A percentile compares a stretch with the other conserved stretches of the same genome.
These are phyloP conservation scores for Allium sativum DNA, from an alignment of 106 monocot species.

Conservation along the genomic window DNA sequence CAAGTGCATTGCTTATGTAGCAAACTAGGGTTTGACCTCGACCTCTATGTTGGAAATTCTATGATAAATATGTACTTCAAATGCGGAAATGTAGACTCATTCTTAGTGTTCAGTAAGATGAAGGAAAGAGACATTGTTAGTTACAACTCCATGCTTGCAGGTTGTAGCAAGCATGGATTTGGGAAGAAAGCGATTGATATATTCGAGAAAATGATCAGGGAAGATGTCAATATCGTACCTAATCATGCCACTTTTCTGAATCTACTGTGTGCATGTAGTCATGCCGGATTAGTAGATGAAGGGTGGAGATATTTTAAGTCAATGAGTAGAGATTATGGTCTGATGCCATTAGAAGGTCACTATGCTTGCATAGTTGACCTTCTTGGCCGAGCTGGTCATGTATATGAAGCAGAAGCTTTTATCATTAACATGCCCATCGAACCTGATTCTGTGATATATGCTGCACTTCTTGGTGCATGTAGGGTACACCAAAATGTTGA, in stretches of 20 bases:
- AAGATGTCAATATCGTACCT: slow-evolving; percentile 19
- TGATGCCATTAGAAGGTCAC: slow-evolving; percentile 36
- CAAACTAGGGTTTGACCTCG: slow-evolving; percentile 25
- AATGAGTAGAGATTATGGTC: slow-evolving; percentile 35
- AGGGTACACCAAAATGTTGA: slow-evolving; percentile 36
- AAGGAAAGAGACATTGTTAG: slow-evolving; percentile 30
- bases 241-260: slow-evolving; percentile 38
- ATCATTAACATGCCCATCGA: slow-evolving; percentile 49
- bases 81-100: slow-evolving; percentile 43
- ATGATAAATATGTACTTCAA: slow-evolving; percentile 64
- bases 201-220: slow-evolving; percentile 39
- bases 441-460: slow-evolving; percentile 52
- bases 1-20: slow-evolving; percentile 29
- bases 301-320: slow-evolving; percentile 37
- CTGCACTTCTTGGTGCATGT: slow-evolving; percentile 53
- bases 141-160: slow-evolving; percentile 43
- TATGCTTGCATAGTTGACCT: slow-evolving; percentile 64
- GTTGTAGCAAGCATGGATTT: slow-evolving; percentile 42
- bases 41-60: slow-evolving; percentile 38
- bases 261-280: slow-evolving; percentile 52
- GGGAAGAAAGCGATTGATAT: slow-evolving; percentile 38
- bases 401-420: slow-evolving; percentile 43
- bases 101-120: slow-evolving; percentile 42
- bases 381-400: slow-evolving; percentile 46
- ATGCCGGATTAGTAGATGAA: slow-evolving; percentile 46